Conservation (phyloP, 495 filamentous ascomycete species). For the Annulohypoxylon maeteangense region DNA sequence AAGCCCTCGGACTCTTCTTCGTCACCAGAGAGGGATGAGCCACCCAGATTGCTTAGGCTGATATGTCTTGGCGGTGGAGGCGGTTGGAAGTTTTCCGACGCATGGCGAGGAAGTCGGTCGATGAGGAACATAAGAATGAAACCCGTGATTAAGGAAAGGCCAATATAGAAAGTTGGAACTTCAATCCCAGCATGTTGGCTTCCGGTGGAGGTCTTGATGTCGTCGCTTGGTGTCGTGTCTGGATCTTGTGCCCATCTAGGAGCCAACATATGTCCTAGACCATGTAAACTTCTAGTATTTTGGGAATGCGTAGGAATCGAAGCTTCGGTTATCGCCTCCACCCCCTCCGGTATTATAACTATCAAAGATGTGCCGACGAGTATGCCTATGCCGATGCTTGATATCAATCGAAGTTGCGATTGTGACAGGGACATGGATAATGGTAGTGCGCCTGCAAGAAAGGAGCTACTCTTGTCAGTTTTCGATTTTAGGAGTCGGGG, state of each 20-base stretch:
- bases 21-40: constrained; percentile 53
- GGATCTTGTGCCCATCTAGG: constrained; percentile 43
- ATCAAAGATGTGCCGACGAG: constrained; percentile 94
- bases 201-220: constrained; percentile 15
- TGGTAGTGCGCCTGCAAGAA: constrained; percentile 92
- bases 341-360: constrained; percentile 96
- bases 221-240: constrained; percentile 24
- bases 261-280: constrained; percentile 26
- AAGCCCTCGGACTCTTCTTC: constrained; percentile 65
- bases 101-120: constrained; percentile 83
- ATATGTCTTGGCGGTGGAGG: constrained; percentile 71
- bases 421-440: constrained; percentile 90
- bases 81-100: constrained; percentile 64
- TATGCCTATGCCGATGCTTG: constrained; percentile 92
- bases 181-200: constrained; percentile 44
- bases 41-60: constrained; percentile 79
- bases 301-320: constrained; percentile 57
- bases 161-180: constrained; percentile 71
- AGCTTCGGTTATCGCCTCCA: constrained; percentile 86
- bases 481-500: constrained; percentile 15
- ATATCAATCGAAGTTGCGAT: constrained; percentile 87
- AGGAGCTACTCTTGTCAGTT: constrained; percentile 72
- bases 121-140: constrained; percentile 98
- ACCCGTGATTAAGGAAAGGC: constrained; percentile 84
- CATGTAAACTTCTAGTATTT: constrained; percentile 40